A percentile compares a stretch with the other conserved stretches of the same genome.
These are phyloP conservation scores for Oryza nivara DNA, from an alignment of 176 grass and related monocot genomes.

Conservation along the genomic window DNA sequence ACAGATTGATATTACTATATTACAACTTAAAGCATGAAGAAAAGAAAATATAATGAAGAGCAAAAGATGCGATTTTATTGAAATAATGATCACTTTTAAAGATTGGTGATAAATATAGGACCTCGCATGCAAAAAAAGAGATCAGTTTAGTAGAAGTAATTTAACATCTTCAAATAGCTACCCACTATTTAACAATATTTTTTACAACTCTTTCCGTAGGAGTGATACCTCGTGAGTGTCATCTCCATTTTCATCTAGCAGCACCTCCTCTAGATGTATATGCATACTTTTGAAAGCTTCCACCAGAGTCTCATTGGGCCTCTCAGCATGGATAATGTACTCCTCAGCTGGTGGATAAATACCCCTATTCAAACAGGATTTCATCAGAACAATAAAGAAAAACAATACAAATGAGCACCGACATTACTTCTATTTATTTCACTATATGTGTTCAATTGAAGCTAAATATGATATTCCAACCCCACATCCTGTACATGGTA, in stretches of 20 bases:
- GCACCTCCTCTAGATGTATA: conserved; percentile 61
- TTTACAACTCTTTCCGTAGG: not conserved
- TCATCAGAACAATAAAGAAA: not conserved
- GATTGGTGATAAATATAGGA: not conserved
- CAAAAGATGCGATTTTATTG: not conserved
- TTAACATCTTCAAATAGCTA: not conserved
- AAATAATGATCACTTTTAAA: conserved; percentile 9
- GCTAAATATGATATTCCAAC: not conserved
- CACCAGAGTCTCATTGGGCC: conserved; percentile 67
- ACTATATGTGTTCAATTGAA: conserved; percentile 12
- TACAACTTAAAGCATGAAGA: conserved; percentile 10
- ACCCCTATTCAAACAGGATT: conserved; percentile 50
- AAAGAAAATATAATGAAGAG: not conserved
- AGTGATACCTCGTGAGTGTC: conserved; percentile 57
- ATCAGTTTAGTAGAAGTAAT: not conserved
- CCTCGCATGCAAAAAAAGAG: not conserved
- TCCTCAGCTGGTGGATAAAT: conserved; percentile 81
- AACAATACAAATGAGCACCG: not conserved
- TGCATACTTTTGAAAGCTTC: conserved; percentile 93
- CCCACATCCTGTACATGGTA: not conserved
- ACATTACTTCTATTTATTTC: not conserved
- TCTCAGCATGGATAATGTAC: conserved; percentile 69
- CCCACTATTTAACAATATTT: not conserved
- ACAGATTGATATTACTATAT: conserved; percentile 1
- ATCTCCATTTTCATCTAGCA: conserved; percentile 68